Base-by-base conservation (phyloP, 1,139 yeast species). In the Yamadazyma sp. region DNA sequence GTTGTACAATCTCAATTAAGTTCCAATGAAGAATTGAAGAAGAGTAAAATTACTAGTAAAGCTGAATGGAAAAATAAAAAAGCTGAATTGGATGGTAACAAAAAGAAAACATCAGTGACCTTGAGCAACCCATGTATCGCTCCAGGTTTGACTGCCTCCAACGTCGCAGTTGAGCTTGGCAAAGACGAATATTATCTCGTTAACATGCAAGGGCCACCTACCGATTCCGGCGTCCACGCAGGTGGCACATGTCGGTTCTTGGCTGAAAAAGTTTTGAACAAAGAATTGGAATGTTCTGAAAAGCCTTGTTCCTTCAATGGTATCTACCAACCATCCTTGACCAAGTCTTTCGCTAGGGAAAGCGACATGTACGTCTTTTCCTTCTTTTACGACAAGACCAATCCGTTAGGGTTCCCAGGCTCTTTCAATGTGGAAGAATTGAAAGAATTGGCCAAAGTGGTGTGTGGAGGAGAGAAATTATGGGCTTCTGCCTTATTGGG, bases 221-320 rank as follows among this genome's bases (percentile, higher is more conserved):
- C 40, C 18, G 56, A 54, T 61, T 44, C 73, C 33, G 30, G 33
- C 5, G 37, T 48, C 14, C 41, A 50, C 7, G 43, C 60, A 22
- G 66, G 81, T n/a, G 67, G 81, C 34, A 95, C 87, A 62, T 92
- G 99, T 66, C 80, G 97, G 50, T 75, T 72, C 56, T 62, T 92
- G 37, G 89, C 98, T 5, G 98, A 92, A 59, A 62, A 75, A 44
- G 79, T 88, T 25, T 75, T 92, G 59, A 85, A 87, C 64, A 91
- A 91, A 66, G 96, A 89, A 30, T 74, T 77, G 11, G 79, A 74
- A 46, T 92, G 99, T 71, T 59, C 69, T 2, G 58, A 72, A 32
- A 77, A 79, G 45, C 95, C 98, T 38, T 92, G 99, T 64, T 87
- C 98, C 2, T 92, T 92, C 75, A 88, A 91, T 57, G 98, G 99